Evolutionary conservation across 768 basidiomycete genomes (phyloP), one percentile per base, ranked within the genome.

Genomic region (Hortiboletus flavorubellus): DNA sequence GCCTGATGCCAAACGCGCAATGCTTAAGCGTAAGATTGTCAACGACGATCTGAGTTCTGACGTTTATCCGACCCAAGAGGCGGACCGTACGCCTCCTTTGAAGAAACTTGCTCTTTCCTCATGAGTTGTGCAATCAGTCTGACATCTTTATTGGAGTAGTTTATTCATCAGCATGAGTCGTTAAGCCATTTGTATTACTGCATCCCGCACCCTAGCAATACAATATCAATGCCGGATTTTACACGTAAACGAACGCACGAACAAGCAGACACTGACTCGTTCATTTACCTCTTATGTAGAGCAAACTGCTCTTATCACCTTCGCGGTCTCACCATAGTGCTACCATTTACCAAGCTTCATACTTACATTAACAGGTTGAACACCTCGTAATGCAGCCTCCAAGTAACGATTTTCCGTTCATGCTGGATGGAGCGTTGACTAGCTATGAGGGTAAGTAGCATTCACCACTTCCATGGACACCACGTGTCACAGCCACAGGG

Each of bases 11-110:
- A 81, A 79, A 63, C 68, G 77, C 60, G 72, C 73, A 59, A 83
- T 87, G 58, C 77, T 76, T 55, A 92, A 92, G 72, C 89, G 89
- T 79, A 92, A 92, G 81, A 82, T 82, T 67, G 83, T 80, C 51
- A 75, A 77, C 56, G 76, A 76, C 66, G 76, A 80, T 63, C 66
- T 49, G 38, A 51, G 51, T 59, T 64, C 69, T 49, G 69, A 74
- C 52, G 44, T 72, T 60, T 59, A 69, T 61, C 67, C 65, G 62
- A 47, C 35, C 29, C 53, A 29, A 49, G 76, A 78, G 63, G 73
- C 64, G 50, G 76, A 75, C 51, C 77, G 76, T 50, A 84, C 81
- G 39, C 88, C 88, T 46, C 86, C 86, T 4, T 65, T 77, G 63
- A 91, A 91, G 76, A 89, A 85, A 69, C 55, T 84, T 49, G 84